Evolutionary conservation across 768 basidiomycete species (phyloP).

Genomic region (Kwoniella sp.): DNA sequence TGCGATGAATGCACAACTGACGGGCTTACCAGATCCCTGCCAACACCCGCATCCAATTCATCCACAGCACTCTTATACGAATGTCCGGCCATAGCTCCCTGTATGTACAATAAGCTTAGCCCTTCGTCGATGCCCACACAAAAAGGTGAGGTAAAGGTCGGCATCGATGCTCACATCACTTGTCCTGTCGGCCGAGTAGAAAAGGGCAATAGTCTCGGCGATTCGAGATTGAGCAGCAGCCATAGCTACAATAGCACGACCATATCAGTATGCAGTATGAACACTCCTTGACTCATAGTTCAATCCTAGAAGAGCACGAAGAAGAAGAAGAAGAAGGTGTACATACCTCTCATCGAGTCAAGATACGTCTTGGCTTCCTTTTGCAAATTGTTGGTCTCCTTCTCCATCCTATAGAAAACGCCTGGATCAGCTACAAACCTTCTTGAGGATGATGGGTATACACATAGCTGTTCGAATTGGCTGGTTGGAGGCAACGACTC

Average conservation of each 20-base stretch:
- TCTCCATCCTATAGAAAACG: conserved; percentile 72
- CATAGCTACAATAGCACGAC: conserved; percentile 68
- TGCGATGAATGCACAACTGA: too few relatives aligned
- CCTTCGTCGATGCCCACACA: too few relatives aligned
- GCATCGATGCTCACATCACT: conserved; percentile 58
- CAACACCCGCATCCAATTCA: conserved; percentile 82
- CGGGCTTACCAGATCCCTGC: conserved; percentile 75
- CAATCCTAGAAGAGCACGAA: too few relatives aligned
- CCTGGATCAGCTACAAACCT: conserved; percentile 9
- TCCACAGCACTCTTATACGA: conserved; percentile 94
- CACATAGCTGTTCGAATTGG: neutral
- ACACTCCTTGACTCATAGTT: too few relatives aligned
- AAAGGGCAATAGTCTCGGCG: conserved; percentile 88
- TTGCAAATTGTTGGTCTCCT: conserved; percentile 88
- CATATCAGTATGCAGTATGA: conserved; percentile 6
- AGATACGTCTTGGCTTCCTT: conserved; percentile 94
- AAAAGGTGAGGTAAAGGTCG: too few relatives aligned
- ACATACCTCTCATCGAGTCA: conserved; percentile 87
- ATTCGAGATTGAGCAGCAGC: conserved; percentile 86
- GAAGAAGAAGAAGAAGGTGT: too few relatives aligned
- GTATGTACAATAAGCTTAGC: neutral
- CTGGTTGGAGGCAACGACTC: conserved; percentile 50
- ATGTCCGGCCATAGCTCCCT: conserved; percentile 92
- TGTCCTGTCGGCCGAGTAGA: conserved; percentile 67
- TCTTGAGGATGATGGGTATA: neutral